phyloP scores from a whole-genome alignment of 2,329 filamentous ascomycete species.

The Aureobasidium subglaciale region DNA sequence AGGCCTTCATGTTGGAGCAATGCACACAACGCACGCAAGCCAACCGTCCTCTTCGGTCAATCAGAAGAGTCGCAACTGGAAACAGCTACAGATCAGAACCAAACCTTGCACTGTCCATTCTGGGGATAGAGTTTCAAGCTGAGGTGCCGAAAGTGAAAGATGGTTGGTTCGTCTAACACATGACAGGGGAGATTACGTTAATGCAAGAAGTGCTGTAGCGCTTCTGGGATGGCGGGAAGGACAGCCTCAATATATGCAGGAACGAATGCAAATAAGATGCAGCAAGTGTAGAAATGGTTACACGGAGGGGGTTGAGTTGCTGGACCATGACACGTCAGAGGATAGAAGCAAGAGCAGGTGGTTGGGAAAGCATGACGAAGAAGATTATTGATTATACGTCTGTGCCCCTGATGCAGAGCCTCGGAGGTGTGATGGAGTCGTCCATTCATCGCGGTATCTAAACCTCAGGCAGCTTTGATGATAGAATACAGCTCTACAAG shows the following conservation, averaged over 20 bases:
- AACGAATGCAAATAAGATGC: neutral
- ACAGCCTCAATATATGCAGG: neutral
- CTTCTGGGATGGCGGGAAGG: neutral
- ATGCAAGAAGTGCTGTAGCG: neutral
- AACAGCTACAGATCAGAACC: too few species aligned
- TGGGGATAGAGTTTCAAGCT: neutral
- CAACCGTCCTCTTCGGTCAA: too few species aligned
- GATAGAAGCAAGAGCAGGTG: neutral
- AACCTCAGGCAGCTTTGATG: too few species aligned
- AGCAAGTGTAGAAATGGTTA: neutral
- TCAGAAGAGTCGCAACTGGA: too few species aligned
- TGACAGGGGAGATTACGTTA: slow-evolving; percentile 1
- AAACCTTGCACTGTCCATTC: too few species aligned
- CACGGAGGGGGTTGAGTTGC: neutral
- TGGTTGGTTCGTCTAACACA: neutral
- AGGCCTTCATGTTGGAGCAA: too few species aligned
- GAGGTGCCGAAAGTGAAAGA: neutral
- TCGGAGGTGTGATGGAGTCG: neutral
- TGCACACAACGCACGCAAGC: too few species aligned
- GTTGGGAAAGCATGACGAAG: slow-evolving; percentile 1
- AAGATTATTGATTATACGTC: neutral
- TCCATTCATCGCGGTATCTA: too few species aligned
- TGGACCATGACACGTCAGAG: neutral
- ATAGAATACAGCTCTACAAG: neutral
- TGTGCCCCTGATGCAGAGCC: neutral